A percentile compares a stretch with the other conserved stretches of the same genome.
Evolutionary conservation across 257 asterid genomes (phyloP).

Genomic region (Petunia secreta): DNA sequence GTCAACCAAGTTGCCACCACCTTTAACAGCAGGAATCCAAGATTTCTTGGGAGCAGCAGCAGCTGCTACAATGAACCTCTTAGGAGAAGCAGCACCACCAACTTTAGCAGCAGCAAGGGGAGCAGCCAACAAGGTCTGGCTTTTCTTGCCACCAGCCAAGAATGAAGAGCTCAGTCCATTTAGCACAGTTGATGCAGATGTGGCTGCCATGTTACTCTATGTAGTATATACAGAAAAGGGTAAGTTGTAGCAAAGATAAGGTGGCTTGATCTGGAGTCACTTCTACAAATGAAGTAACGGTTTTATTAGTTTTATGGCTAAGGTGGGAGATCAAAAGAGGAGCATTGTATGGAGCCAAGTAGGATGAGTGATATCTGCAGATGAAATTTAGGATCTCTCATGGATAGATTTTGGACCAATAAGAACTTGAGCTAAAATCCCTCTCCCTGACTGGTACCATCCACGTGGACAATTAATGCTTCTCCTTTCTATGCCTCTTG

Average conservation of each 20-base stretch:
- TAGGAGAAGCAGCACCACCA: constrained; percentile 43
- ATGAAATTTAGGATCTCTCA: constrained; percentile 12
- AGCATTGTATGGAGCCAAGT: constrained; percentile 52
- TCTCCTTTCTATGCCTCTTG: neutral
- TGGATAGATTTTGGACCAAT: constrained; percentile 36
- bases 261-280: neutral
- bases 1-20: constrained; percentile 69
- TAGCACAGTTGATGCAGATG: constrained; percentile 76
- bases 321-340: constrained; percentile 36
- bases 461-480: neutral
- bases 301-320: neutral
- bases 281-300: constrained; percentile 26
- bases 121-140: constrained; percentile 58
- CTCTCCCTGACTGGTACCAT: neutral
- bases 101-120: constrained; percentile 45
- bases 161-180: constrained; percentile 79
- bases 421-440: neutral
- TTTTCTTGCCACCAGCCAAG: constrained; percentile 77
- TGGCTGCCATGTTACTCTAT: constrained; percentile 63
- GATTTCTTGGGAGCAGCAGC: constrained; percentile 78
- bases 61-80: constrained; percentile 64
- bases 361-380: constrained; percentile 55
- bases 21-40: constrained; percentile 85
- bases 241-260: constrained; percentile 4
- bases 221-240: neutral